These are phyloP conservation scores for Camelina neglecta DNA, from an alignment of 345 rosid genomes.

Conservation along the genomic window DNA sequence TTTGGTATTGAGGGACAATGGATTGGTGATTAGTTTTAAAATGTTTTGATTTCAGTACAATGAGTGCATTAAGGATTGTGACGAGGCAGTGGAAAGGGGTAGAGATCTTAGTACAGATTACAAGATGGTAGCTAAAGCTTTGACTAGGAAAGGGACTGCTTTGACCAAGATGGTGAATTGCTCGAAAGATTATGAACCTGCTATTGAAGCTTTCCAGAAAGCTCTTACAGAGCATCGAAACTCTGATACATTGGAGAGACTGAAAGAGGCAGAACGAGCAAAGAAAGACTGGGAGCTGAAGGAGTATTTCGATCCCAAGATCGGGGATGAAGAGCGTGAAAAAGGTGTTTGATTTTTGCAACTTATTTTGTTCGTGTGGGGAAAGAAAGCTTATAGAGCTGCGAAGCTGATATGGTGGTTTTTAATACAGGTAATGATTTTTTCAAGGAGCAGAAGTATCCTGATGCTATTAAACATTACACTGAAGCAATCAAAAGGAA, in stretches of 20 bases:
- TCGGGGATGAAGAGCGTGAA: conserved; percentile 90
- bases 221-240: conserved; percentile 98
- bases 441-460: conserved; percentile 85
- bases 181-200: conserved; percentile 82
- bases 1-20: conserved; percentile 5
- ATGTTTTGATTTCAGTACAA: conserved; percentile 54
- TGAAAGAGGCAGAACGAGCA: conserved; percentile 81
- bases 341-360: conserved; percentile 60
- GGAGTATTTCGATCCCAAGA: conserved; percentile 81
- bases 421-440: conserved; percentile 69
- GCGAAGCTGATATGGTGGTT: not conserved
- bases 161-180: conserved; percentile 70
- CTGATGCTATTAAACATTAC: conserved; percentile 89
- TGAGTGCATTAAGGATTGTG: conserved; percentile 87
- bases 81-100: conserved; percentile 93
- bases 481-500: conserved; percentile 88
- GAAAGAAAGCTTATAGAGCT: conserved; percentile 7
- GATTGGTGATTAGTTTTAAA: conserved; percentile 1
- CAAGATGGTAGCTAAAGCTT: conserved; percentile 92
- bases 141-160: conserved; percentile 96
- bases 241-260: conserved; percentile 87
- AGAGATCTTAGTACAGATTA: conserved; percentile 88
- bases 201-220: conserved; percentile 90
- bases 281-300: conserved; percentile 87
- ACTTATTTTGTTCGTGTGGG: not conserved